A percentile compares a stretch with the other conserved stretches of the same genome.
Evolutionary conservation across 345 rosid genomes (phyloP).

Genomic region (Chamaenerion angustifolium): DNA sequence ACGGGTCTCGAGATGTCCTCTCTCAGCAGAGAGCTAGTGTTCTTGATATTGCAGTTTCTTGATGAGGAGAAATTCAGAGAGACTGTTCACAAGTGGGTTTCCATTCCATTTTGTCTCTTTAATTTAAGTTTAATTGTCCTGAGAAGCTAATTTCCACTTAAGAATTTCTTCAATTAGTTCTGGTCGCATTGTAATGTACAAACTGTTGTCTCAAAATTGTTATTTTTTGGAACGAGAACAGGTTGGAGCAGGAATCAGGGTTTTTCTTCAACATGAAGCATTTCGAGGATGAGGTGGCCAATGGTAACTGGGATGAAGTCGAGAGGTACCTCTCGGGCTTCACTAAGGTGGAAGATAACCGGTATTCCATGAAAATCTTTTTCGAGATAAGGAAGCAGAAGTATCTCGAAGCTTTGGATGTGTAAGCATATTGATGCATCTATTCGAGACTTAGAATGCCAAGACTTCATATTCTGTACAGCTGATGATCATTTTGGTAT

Average conservation of each 20-base stretch:
- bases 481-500: neutral
- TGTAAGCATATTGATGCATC: constrained; percentile 17
- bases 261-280: constrained; percentile 59
- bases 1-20: constrained; percentile 32
- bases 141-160: no score
- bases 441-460: neutral
- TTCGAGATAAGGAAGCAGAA: constrained; percentile 87
- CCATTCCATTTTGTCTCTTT: neutral
- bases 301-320: constrained; percentile 67
- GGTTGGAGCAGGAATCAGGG: constrained; percentile 64
- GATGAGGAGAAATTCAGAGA: constrained; percentile 81
- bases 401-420: constrained; percentile 81
- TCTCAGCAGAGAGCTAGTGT: constrained; percentile 74
- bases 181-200: no score
- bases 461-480: no score
- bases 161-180: no score
- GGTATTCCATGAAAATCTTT: constrained; percentile 79
- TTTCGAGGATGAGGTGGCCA: constrained; percentile 58
- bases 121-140: neutral
- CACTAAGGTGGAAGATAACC: constrained; percentile 58
- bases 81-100: constrained; percentile 53
- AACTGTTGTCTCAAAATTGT: no score
- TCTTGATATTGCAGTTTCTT: constrained; percentile 76
- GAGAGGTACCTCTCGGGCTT: constrained; percentile 53
- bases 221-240: constrained; percentile 2